Conservation (phyloP, 1,284 basidiomycete genomes). For the Pyrrhoderma lamaoense region DNA sequence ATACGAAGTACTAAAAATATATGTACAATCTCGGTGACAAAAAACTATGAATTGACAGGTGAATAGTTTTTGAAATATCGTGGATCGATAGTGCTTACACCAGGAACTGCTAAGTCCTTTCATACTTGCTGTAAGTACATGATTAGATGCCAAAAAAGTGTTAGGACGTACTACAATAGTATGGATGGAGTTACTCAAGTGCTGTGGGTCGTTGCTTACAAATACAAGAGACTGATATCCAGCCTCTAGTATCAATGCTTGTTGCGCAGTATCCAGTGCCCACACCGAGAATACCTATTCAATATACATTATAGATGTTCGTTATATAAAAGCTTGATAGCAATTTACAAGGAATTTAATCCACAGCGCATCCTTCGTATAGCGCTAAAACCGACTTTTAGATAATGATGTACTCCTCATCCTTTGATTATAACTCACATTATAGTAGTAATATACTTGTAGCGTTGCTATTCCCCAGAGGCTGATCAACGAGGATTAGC, state of each 20-base stretch:
- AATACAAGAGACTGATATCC: conserved; percentile 17
- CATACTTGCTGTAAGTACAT: not conserved
- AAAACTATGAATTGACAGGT: no score
- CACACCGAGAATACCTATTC: conserved; percentile 12
- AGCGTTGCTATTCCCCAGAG: conserved; percentile 3
- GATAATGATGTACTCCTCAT: not conserved
- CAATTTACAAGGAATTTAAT: conserved; percentile 11
- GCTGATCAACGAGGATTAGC: not conserved
- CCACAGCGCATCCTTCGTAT: conserved; percentile 9
- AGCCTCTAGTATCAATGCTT: conserved; percentile 15
- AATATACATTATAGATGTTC: no score
- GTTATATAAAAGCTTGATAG: not conserved
- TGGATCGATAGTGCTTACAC: not conserved
- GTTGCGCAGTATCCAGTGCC: conserved; percentile 16
- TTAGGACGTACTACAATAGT: conserved; percentile 9
- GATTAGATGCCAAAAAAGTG: not conserved
- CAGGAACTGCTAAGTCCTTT: conserved; percentile 5
- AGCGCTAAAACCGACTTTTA: conserved; percentile 1
- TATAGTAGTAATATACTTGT: conserved; percentile 15
- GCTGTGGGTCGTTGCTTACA: conserved; percentile 8
- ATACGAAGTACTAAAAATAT: no score
- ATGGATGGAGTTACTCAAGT: conserved; percentile 3
- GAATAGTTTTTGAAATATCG: no score
- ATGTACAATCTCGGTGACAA: no score
- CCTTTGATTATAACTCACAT: conserved; percentile 1